phyloP scores from a whole-genome alignment of 805 yeast genomes.

The Saccharomycopsis sp. region DNA sequence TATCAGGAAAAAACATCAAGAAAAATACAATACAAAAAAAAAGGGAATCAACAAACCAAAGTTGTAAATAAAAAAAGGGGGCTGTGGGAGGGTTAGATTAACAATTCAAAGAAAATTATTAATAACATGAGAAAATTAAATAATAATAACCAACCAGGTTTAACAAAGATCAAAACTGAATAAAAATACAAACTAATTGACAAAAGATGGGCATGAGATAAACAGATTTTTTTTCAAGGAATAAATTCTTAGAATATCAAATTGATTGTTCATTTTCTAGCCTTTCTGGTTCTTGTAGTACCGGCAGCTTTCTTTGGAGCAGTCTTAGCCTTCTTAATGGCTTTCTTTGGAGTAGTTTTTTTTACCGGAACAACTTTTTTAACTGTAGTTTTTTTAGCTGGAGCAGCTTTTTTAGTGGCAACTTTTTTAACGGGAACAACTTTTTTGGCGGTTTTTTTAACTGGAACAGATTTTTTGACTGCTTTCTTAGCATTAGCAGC shows the following conservation, averaged over 20 bases:
- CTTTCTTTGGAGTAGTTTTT: background rate
- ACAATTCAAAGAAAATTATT: too few species aligned
- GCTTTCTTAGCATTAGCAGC: constrained; percentile 22
- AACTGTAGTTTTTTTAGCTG: background rate
- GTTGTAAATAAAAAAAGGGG: too few species aligned
- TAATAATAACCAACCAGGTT: too few species aligned
- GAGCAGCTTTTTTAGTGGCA: background rate
- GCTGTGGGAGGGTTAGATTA: too few species aligned
- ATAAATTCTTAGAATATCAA: background rate
- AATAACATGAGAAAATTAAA: too few species aligned
- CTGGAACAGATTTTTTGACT: constrained; percentile 1
- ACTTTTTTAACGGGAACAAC: background rate
- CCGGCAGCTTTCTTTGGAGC: constrained; percentile 20
- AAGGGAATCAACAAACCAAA: too few species aligned
- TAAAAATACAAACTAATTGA: too few species aligned
- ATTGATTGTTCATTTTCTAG: background rate
- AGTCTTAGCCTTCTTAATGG: constrained; percentile 7
- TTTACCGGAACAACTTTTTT: background rate
- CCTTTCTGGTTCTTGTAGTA: constrained; percentile 9
- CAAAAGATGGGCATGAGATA: too few species aligned
- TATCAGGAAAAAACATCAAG: too few species aligned
- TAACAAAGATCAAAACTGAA: too few species aligned
- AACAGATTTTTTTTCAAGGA: too few species aligned
- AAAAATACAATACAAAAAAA: too few species aligned
- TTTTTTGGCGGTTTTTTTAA: background rate